Evolutionary conservation across 2,329 filamentous ascomycete genomes (phyloP).

Genomic region (Penicillium sp.): DNA sequence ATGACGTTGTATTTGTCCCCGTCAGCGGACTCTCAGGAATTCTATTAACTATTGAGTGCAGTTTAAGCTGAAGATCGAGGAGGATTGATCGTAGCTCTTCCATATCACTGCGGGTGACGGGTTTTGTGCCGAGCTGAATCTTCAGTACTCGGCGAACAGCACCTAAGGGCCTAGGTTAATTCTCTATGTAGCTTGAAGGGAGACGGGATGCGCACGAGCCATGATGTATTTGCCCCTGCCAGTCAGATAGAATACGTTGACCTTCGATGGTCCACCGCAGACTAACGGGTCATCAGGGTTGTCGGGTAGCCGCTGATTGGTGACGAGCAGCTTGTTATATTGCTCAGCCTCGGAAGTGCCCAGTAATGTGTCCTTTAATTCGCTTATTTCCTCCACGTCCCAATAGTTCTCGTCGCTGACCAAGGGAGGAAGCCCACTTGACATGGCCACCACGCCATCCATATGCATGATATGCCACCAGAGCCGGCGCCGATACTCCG

Average conservation of each 20-base stretch:
- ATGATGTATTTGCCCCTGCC: constrained; percentile 47
- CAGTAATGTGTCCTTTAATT: constrained; percentile 47
- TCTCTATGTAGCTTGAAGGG: not conserved
- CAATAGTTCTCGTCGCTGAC: constrained; percentile 49
- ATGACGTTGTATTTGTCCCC: constrained; percentile 20
- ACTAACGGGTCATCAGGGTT: constrained; percentile 42
- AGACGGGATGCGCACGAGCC: constrained; percentile 36
- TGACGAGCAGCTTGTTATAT: constrained; percentile 37
- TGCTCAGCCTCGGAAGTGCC: constrained; percentile 38
- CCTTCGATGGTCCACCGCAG: constrained; percentile 42
- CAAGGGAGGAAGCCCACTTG: constrained; percentile 48
- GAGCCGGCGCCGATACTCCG: constrained; percentile 46
- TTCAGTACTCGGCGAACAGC: constrained; percentile 45
- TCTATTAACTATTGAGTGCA: constrained; percentile 43
- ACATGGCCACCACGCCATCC: constrained; percentile 50
- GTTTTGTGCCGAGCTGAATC: constrained; percentile 46
- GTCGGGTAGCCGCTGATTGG: constrained; percentile 36
- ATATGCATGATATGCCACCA: constrained; percentile 53
- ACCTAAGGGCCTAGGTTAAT: constrained; percentile 25
- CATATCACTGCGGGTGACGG: constrained; percentile 45
- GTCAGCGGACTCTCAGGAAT: constrained; percentile 38
- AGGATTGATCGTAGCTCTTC: constrained; percentile 44
- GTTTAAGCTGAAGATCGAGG: constrained; percentile 40
- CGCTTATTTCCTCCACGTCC: constrained; percentile 48
- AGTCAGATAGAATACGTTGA: constrained; percentile 45